A percentile compares a stretch with the other conserved stretches of the same genome.
Evolutionary conservation across 1,284 basidiomycete genomes (phyloP).

Genomic region (Cystobasidium slooffiae): DNA sequence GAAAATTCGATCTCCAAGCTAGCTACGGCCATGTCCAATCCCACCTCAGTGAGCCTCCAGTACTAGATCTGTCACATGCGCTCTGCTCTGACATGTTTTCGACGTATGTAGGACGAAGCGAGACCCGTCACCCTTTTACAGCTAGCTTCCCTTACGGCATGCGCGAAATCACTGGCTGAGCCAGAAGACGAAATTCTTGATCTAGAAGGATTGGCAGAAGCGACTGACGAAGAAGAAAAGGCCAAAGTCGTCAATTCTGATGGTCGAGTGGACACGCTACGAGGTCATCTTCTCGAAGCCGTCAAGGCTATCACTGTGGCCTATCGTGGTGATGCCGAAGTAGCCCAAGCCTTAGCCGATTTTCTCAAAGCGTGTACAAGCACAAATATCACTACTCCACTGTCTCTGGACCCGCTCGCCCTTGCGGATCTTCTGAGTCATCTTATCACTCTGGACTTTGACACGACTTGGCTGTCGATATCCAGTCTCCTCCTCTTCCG

Average conservation of each 20-base stretch:
- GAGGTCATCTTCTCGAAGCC: conserved; percentile 41
- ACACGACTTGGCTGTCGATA: conserved; percentile 50
- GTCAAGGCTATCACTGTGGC: conserved; percentile 46
- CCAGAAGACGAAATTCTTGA: conserved; percentile 53
- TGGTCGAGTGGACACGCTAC: conserved; percentile 44
- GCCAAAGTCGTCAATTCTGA: conserved; percentile 37
- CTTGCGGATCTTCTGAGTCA: conserved; percentile 46
- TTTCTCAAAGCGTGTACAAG: conserved; percentile 49
- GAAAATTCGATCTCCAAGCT: conserved; percentile 32
- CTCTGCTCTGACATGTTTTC: background rate
- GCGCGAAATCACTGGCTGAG: conserved; percentile 51
- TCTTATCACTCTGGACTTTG: conserved; percentile 41
- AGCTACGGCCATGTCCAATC: conserved; percentile 12
- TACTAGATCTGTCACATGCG: background rate
- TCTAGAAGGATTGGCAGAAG: conserved; percentile 50
- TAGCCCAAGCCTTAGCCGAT: conserved; percentile 50
- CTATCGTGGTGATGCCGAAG: conserved; percentile 48
- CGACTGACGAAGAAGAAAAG: conserved; percentile 43
- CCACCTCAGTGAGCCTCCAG: background rate
- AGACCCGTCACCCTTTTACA: conserved; percentile 49
- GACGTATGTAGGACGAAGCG: conserved; percentile 35
- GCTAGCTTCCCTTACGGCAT: conserved; percentile 51
- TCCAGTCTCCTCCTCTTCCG: conserved; percentile 45
- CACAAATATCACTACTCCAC: conserved; percentile 48
- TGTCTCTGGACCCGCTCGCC: conserved; percentile 48